Evolutionary conservation across 371 early-diverging fungal genomes (phyloP).

Genomic region (Rhizomucor miehei): DNA sequence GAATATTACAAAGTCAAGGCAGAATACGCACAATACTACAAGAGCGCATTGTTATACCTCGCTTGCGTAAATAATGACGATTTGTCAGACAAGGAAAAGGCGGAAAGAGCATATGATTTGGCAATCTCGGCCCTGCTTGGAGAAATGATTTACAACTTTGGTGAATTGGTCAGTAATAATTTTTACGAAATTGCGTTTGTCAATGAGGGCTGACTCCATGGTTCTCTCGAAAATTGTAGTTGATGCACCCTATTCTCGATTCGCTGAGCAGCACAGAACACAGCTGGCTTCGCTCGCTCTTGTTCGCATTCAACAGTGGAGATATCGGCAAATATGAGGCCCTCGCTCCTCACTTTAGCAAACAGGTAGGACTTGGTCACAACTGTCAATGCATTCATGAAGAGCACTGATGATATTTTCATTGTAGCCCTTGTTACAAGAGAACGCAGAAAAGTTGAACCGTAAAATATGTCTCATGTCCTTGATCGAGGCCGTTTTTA

Average conservation of each 20-base stretch:
- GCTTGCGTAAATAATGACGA: constrained; percentile 88
- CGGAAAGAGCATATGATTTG: constrained; percentile 89
- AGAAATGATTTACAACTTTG: constrained; percentile 97
- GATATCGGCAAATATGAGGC: constrained; percentile 91
- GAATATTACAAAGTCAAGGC: constrained; percentile 96
- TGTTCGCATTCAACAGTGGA: constrained; percentile 93
- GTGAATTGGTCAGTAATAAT: constrained; percentile 77
- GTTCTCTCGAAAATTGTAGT: no score
- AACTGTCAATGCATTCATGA: no score
- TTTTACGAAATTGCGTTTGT: background rate
- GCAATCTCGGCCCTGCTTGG: constrained; percentile 90
- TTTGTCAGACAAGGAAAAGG: constrained; percentile 68
- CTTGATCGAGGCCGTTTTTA: constrained; percentile 91
- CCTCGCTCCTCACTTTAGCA: constrained; percentile 70
- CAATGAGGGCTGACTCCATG: no score
- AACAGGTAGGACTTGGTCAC: constrained; percentile 53
- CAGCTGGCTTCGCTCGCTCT: constrained; percentile 84
- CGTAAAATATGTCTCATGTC: constrained; percentile 98
- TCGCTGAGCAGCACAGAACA: constrained; percentile 73
- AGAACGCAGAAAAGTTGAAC: constrained; percentile 70
- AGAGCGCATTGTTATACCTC: constrained; percentile 89
- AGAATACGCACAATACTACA: constrained; percentile 91
- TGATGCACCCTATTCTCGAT: constrained; percentile 94
- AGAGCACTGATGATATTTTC: constrained; percentile 1
- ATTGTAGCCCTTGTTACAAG: constrained; percentile 71